Evolutionary conservation across 106 monocot genomes (phyloP), one percentile per base, ranked within the genome.

Genomic region (Amphibolis antarctica): DNA sequence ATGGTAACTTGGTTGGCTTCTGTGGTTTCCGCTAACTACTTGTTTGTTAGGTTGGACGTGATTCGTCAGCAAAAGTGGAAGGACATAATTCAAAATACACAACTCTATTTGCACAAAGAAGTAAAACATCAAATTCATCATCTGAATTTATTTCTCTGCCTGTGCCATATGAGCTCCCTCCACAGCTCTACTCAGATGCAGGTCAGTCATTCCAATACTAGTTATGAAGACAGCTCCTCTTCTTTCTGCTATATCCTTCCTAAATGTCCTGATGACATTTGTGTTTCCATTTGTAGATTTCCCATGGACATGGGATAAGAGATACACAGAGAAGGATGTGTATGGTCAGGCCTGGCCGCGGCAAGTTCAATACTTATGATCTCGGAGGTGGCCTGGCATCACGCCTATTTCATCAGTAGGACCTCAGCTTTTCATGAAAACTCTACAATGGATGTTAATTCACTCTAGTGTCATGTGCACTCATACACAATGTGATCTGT

Each of bases 241-340:
- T 9, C 48, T 43, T 30, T 45, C 4, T 19, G 54, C 19, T 12
- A 59, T 28, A 12, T 0, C 9, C 6, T 6, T 17, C 1, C 19
- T 19, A 10, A 50, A 28, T 31, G 46, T 25, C n/a, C 45, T 47
- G 46, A 17, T 23, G 20, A 24, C 17, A 68, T 63, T 26, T 25
- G 30, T n/a, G 3, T 70, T 7, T 28, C 67, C 30, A 3, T 23
- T 6, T 36, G 24, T 75, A 96, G 98, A 98, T 81, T 68, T 91
- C 9, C 98, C 98, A 17, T 98, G 98, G 98, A 91, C 90, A 12
- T 91, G 98, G 98, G 98, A 98, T 45, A 69, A 55, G 63, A 57
- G 56, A 64, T 91, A 98, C 69, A 71, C 79, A 3, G 80, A 87
- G 80, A 98, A 89, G 59, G 98, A 98, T 55, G 82, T 91, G 48